Base-by-base conservation (phyloP, 768 basidiomycete genomes). In the Lactarius tabidus region DNA sequence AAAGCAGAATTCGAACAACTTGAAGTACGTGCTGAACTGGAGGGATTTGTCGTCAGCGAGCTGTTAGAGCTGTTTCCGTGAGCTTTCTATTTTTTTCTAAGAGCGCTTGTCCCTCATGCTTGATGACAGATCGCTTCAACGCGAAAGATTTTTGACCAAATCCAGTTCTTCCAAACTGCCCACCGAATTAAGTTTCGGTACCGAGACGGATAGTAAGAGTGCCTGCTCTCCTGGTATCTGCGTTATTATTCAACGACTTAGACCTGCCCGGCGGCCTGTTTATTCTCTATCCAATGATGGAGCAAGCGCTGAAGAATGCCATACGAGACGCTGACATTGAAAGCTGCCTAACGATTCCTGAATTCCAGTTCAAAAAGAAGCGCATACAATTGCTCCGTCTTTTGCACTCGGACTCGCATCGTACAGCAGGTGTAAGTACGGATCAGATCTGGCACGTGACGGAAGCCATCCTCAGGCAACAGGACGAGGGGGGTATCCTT, bases 351-450 rank as follows among this genome's bases (percentile, higher is more conserved):
- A 29, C 2, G 10, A 18, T 1, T 0, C 0, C 36, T 2, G 64
- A 60, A 15, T 66, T 66, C 15, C 65, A 45, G 20, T 36, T 26
- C 15, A 61, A 57, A 15, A 66, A 62, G 23, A 12, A 31, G 15
- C 60, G 60, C 5, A 23, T 66, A 2, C 15, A 35, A 3, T 38
- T 62, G 2, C 20, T 23, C 3, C 20, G 29, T n/a, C 18, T 66
- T 36, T 29, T 66, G 7, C 17, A 45, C 9, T 45, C 43, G n/a
- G 43, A 0, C 20, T 45, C 3, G 1, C 43, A 35, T 0, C 41
- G 18, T 15, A 35, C 2, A 1, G 7, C n/a, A 0, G 33, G 39
- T 36, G 23, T 58, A 20, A 39, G 52, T 31, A 3, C 1, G 5
- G 10, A 5, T 3, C 23, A 35, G 45, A n/a, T 51, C 10, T 8